Conservation (phyloP, 140 eudicot species). For the Ambrosia hybrid region DNA sequence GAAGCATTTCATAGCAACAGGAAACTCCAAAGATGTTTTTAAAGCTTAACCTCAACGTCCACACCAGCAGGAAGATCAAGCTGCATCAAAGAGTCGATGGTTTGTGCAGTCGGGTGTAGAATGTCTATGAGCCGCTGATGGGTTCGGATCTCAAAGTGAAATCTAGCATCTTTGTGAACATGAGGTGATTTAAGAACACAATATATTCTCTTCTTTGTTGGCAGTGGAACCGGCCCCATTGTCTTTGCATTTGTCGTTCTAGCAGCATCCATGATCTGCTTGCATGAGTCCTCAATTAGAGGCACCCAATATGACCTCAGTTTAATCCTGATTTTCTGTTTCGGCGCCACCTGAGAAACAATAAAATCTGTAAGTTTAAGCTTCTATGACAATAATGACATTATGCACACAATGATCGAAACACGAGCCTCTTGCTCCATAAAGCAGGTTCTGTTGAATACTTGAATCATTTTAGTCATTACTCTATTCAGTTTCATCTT, state of each 20-base stretch:
- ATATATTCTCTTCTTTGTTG: slow-evolving; percentile 75
- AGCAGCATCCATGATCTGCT: slow-evolving; percentile 94
- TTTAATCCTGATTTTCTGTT: slow-evolving; percentile 86
- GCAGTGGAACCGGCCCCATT: slow-evolving; percentile 87
- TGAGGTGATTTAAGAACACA: slow-evolving; percentile 96
- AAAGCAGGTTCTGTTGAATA: not conserved
- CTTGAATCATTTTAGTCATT: not conserved
- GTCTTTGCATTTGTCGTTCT: slow-evolving; percentile 81
- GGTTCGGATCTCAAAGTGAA: slow-evolving; percentile 94
- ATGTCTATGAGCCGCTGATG: slow-evolving; percentile 91
- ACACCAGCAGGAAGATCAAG: slow-evolving; percentile 97
- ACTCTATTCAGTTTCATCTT: not conserved
- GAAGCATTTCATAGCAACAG: slow-evolving; percentile 21
- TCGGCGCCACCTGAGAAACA: slow-evolving; percentile 59
- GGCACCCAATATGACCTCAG: slow-evolving; percentile 89
- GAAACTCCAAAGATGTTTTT: slow-evolving; percentile 17
- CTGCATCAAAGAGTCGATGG: slow-evolving; percentile 85
- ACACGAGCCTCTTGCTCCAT: not conserved
- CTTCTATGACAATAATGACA: not conserved
- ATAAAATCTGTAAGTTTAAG: not conserved
- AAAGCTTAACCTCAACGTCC: slow-evolving; percentile 93
- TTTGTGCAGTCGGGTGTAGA: slow-evolving; percentile 91
- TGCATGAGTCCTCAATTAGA: slow-evolving; percentile 88
- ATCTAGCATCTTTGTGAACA: slow-evolving; percentile 31
- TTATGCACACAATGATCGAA: not conserved